Conservation (phyloP, 2,329 filamentous ascomycete species). For the Malbranchea zuffiana region DNA sequence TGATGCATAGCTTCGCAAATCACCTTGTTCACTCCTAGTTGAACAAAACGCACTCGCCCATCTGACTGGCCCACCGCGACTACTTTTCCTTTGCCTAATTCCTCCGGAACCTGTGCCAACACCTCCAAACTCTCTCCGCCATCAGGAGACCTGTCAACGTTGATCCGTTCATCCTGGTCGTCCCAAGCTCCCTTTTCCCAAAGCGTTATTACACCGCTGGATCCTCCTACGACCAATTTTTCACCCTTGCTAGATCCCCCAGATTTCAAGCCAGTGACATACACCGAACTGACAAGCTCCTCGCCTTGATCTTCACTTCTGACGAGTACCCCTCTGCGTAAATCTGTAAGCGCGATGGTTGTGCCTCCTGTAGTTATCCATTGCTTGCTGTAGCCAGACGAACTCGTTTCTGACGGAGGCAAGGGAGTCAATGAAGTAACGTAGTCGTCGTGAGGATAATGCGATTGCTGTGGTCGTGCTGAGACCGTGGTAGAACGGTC, state of each 20-base stretch:
- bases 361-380: constrained; percentile 90
- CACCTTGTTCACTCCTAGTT: constrained; percentile 62
- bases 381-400: constrained; percentile 82
- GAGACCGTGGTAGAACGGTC: constrained; percentile 44
- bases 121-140: constrained; percentile 72
- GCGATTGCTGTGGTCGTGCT: constrained; percentile 62
- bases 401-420: constrained; percentile 67
- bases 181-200: constrained; percentile 96
- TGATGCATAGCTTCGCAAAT: constrained; percentile 62
- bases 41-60: constrained; percentile 65
- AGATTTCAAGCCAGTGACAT: constrained; percentile 65
- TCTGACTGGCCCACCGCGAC: constrained; percentile 73
- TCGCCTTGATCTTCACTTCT: constrained; percentile 93
- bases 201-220: constrained; percentile 71
- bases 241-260: constrained; percentile 57
- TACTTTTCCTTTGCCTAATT: constrained; percentile 52
- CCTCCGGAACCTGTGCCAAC: constrained; percentile 60
- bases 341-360: constrained; percentile 79
- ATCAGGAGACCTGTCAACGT: constrained; percentile 52
- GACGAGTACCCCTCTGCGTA: constrained; percentile 73
- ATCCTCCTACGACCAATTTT: constrained; percentile 66
- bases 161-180: constrained; percentile 82
- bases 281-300: constrained; percentile 70
- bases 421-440: constrained; percentile 78
- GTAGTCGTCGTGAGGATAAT: constrained; percentile 84